Conservation (phyloP, 2,329 filamentous ascomycete species). For the Pyrenophora graminea region DNA sequence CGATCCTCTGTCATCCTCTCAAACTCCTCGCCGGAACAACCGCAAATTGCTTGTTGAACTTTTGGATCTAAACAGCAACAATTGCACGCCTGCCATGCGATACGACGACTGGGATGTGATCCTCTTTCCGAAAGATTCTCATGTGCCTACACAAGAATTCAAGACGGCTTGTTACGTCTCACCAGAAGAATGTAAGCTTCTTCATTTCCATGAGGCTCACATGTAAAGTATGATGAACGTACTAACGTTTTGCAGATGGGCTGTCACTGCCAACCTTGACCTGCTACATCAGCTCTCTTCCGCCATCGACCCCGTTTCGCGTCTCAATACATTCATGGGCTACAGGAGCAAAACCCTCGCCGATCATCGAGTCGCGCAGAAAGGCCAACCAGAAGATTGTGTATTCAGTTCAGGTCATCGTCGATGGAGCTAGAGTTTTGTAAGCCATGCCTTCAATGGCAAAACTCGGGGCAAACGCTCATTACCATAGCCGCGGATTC, state of each 20-base stretch:
- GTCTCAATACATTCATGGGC: conserved; percentile 45
- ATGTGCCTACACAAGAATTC: conserved; percentile 79
- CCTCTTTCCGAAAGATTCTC: conserved; percentile 70
- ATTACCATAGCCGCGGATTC: conserved; percentile 32
- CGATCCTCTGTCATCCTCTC: conserved; percentile 6
- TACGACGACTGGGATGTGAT: conserved; percentile 87
- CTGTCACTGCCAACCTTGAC: conserved; percentile 36
- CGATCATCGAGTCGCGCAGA: conserved; percentile 32
- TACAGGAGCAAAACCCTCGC: conserved; percentile 27
- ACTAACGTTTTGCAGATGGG: conserved; percentile 28
- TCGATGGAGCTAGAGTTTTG: conserved; percentile 38
- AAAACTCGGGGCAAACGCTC: conserved; percentile 25
- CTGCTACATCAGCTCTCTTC: conserved; percentile 36
- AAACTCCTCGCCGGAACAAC: conserved; percentile 5
- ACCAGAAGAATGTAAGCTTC: conserved; percentile 46
- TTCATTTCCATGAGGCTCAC: neutral
- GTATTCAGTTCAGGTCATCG: conserved; percentile 34
- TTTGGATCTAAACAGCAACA: conserved; percentile 21
- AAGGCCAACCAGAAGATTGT: conserved; percentile 33
- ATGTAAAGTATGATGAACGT: neutral
- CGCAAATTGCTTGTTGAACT: conserved; percentile 22
- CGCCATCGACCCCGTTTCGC: conserved; percentile 36
- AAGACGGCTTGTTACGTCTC: conserved; percentile 75
- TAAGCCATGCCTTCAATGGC: conserved; percentile 17
- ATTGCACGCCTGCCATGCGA: conserved; percentile 63